phyloP scores from a whole-genome alignment of 345 rosid species.

The Cardiospermum halicacabum region DNA sequence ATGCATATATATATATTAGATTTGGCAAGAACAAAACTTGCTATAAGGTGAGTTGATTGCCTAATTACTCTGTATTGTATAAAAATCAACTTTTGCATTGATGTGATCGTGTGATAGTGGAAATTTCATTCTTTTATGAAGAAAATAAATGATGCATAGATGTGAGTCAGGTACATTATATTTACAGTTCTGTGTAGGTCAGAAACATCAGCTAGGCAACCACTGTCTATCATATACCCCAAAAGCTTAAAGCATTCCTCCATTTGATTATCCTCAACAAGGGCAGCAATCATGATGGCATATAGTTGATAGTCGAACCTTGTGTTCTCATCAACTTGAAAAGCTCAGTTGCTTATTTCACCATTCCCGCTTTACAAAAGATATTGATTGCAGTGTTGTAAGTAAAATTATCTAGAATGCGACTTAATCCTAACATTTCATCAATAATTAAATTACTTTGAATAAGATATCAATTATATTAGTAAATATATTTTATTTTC shows the following conservation, averaged over 20 bases:
- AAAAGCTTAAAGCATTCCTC: slow-evolving; percentile 66
- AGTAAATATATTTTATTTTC: too few species aligned
- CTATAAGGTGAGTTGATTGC: slow-evolving; percentile 62
- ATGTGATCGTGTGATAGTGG: too few species aligned
- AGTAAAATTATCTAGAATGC: slow-evolving; percentile 68
- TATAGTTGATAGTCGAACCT: slow-evolving; percentile 71
- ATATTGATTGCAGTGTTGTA: slow-evolving; percentile 82
- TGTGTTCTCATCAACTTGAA: slow-evolving; percentile 79
- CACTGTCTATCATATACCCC: slow-evolving; percentile 66
- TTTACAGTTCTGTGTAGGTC: slow-evolving; percentile 70
- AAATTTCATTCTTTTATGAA: background rate
- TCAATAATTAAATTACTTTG: too few species aligned
- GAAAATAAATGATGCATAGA: background rate
- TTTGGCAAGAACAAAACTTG: slow-evolving; percentile 94
- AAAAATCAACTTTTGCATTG: too few species aligned
- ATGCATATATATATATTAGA: slow-evolving; percentile 92
- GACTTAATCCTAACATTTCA: slow-evolving; percentile 80
- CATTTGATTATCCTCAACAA: slow-evolving; percentile 51
- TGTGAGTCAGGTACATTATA: too few species aligned
- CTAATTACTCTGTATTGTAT: background rate
- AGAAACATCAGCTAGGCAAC: slow-evolving; percentile 93
- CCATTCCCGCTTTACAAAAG: slow-evolving; percentile 82
- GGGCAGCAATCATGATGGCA: slow-evolving; percentile 63
- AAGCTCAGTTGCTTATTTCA: slow-evolving; percentile 65
- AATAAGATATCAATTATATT: too few species aligned